These are phyloP conservation scores for Orbilia brochopaga DNA, from an alignment of 2,329 filamentous ascomycete species.

Conservation along the genomic window DNA sequence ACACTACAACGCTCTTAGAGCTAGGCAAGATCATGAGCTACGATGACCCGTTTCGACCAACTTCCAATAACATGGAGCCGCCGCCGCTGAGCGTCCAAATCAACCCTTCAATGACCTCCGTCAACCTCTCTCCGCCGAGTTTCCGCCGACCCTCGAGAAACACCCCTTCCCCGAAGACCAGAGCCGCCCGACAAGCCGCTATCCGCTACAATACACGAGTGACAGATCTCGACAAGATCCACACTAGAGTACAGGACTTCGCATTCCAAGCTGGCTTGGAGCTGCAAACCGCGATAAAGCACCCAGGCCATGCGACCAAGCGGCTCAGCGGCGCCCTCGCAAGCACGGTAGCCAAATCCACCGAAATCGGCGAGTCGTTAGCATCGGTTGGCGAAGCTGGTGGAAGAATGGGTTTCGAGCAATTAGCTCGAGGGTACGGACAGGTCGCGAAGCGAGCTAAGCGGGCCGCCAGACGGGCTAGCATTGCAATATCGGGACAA, in stretches of 20 bases:
- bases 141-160: neutral
- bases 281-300: constrained; percentile 17
- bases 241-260: constrained; percentile 16
- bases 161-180: constrained; percentile 1
- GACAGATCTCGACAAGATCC: constrained; percentile 12
- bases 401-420: neutral
- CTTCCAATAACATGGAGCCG: neutral
- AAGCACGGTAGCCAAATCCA: neutral
- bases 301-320: constrained; percentile 15
- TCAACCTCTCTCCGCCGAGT: constrained; percentile 22
- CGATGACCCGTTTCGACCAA: neutral
- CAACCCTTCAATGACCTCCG: constrained; percentile 9
- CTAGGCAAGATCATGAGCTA: neutral
- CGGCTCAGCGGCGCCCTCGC: constrained; percentile 11
- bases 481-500: constrained; percentile 1
- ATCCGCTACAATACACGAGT: constrained; percentile 21
- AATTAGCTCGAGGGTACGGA: neutral
- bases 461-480: constrained; percentile 9
- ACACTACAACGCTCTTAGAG: too few species aligned
- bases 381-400: constrained; percentile 6
- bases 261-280: constrained; percentile 33
- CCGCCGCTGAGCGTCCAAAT: neutral
- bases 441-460: neutral
- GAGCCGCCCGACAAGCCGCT: constrained; percentile 3
- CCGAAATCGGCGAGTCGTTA: constrained; percentile 1